Percentiles rank a stretch among this genome's conserved stretches.
Conservation (phyloP, 192 early-diverging fungal genomes). For the Podila verticillata region DNA sequence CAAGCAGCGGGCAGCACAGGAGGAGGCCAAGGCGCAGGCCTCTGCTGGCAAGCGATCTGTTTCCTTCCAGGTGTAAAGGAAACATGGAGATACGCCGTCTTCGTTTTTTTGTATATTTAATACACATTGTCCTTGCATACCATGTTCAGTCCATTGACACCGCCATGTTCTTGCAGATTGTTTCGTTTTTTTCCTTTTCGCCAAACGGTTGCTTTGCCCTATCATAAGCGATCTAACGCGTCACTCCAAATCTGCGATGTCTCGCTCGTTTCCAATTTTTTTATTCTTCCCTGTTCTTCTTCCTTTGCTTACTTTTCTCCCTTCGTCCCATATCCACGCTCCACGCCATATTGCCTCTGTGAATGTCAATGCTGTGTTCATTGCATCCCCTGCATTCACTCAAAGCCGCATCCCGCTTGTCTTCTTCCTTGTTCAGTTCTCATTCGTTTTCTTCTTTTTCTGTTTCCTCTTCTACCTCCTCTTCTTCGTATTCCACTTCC, state of each 20-base stretch:
- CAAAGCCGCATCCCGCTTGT: neutral
- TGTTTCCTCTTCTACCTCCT: neutral
- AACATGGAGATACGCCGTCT: neutral
- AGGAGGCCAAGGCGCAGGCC: conserved; percentile 15
- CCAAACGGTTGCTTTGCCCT: too few relatives aligned
- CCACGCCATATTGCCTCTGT: neutral
- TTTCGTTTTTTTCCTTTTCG: too few relatives aligned
- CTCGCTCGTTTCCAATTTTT: too few relatives aligned
- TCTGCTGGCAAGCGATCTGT: conserved; percentile 17
- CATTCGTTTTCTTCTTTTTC: neutral
- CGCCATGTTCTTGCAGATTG: too few relatives aligned
- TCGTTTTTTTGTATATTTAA: neutral
- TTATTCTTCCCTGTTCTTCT: neutral
- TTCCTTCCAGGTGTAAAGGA: conserved; percentile 20
- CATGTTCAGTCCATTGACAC: too few relatives aligned
- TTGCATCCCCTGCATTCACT: neutral
- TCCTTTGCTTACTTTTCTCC: neutral
- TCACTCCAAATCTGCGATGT: too few relatives aligned
- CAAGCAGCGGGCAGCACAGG: conserved; percentile 30
- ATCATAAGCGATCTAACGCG: too few relatives aligned
- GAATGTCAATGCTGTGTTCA: conserved; percentile 7
- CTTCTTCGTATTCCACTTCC: neutral
- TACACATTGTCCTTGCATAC: too few relatives aligned
- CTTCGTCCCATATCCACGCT: neutral
- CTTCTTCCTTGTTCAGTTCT: neutral